A percentile compares a stretch with the other conserved stretches of the same genome.
Conservation (phyloP, 352 stramenopile species). For the Albugo laibachii region DNA sequence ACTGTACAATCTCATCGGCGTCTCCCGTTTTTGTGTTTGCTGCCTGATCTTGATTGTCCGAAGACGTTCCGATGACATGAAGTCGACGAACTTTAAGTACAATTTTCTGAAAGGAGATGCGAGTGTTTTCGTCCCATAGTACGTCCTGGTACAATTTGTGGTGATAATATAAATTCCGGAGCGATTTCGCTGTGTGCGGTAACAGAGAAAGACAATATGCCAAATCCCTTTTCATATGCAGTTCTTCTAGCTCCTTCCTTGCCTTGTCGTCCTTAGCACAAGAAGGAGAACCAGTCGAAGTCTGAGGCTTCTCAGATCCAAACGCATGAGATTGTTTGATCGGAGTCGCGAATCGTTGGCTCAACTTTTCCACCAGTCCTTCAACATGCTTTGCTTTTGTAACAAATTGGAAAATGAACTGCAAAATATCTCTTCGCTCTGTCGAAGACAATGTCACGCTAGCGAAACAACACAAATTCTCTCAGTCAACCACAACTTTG, state of each 20-base stretch:
- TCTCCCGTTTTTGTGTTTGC: too few species aligned
- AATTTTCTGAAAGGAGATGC: conserved; percentile 77
- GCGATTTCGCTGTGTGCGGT: conserved; percentile 85
- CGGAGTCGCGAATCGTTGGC: conserved; percentile 76
- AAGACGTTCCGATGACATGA: conserved; percentile 1
- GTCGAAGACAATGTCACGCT: conserved; percentile 18
- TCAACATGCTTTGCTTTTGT: conserved; percentile 89
- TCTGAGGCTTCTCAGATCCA: conserved; percentile 1
- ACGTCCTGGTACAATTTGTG: conserved; percentile 81
- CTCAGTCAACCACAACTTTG: conserved; percentile 1
- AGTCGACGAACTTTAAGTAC: conserved; percentile 49
- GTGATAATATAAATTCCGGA: conserved; percentile 84
- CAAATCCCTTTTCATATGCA: conserved; percentile 28
- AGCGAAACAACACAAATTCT: conserved; percentile 32
- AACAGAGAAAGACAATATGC: conserved; percentile 90
- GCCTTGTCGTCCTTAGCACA: conserved; percentile 14
- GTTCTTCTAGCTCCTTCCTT: too few species aligned
- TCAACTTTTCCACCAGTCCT: conserved; percentile 83
- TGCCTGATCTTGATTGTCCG: too few species aligned
- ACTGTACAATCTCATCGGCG: too few species aligned
- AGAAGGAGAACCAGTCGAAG: conserved; percentile 13
- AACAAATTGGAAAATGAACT: conserved; percentile 94
- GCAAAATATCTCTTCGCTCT: conserved; percentile 86
- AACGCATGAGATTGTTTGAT: conserved; percentile 21
- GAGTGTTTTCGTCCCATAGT: conserved; percentile 82